A percentile compares a stretch with the other conserved stretches of the same genome.
Evolutionary conservation across 306 rosid species (phyloP).

Genomic region (Fagus crenata): DNA sequence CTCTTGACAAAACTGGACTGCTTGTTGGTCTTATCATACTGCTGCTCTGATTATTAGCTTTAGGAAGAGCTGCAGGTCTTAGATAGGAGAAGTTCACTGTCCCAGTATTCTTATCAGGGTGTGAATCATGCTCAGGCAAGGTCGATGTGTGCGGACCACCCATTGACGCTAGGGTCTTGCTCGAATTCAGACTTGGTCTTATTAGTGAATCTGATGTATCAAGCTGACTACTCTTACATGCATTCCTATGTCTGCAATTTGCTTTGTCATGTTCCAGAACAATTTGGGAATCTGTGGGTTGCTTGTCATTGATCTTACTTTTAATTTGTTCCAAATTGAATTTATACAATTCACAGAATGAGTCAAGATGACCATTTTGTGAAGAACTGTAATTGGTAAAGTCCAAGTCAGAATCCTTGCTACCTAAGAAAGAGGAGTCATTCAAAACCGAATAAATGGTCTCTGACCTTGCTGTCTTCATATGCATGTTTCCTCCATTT

Average conservation of each 20-base stretch:
- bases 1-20: constrained; percentile 5
- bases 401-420: constrained; percentile 8
- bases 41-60: constrained; percentile 20
- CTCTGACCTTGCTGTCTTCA: constrained; percentile 29
- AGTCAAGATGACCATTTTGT: constrained; percentile 16
- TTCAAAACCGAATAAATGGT: constrained; percentile 12
- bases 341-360: background rate
- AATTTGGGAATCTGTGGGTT: background rate
- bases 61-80: constrained; percentile 28
- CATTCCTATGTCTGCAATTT: constrained; percentile 14
- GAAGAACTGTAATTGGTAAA: constrained; percentile 18
- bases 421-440: background rate
- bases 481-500: constrained; percentile 5
- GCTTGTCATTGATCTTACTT: constrained; percentile 8
- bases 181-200: constrained; percentile 24
- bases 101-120: constrained; percentile 16
- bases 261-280: constrained; percentile 6
- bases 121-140: constrained; percentile 16
- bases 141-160: background rate
- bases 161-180: background rate
- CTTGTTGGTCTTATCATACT: constrained; percentile 11
- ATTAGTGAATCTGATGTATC: background rate
- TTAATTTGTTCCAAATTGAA: constrained; percentile 12
- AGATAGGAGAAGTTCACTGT: constrained; percentile 42
- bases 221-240: background rate